phyloP scores from a whole-genome alignment of 192 early-diverging fungal genomes.

The Linnemannia schmuckeri region DNA sequence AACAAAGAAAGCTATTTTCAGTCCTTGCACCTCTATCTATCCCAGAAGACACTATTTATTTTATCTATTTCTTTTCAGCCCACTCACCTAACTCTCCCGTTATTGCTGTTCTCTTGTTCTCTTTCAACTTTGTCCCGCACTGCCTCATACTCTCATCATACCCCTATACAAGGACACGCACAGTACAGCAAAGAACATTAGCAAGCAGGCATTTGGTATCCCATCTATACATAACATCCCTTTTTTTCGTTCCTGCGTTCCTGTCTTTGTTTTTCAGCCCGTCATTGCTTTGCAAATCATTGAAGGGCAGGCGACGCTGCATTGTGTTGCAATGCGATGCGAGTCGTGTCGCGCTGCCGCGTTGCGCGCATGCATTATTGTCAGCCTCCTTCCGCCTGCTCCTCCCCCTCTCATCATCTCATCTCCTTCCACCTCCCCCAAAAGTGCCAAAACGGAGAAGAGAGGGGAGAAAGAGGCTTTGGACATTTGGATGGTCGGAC shows the following conservation, averaged over 20 bases:
- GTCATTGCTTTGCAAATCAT: background rate
- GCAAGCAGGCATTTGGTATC: no score
- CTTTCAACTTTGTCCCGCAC: background rate
- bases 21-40: background rate
- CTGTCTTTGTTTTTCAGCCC: background rate
- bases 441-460: background rate
- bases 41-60: background rate
- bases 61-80: background rate
- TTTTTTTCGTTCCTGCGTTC: background rate
- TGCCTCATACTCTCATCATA: background rate
- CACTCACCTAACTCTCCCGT: background rate
- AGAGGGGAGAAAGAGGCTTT: background rate
- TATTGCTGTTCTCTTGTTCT: background rate
- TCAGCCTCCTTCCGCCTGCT: background rate
- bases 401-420: background rate
- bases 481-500: background rate
- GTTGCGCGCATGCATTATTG: background rate
- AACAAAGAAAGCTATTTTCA: background rate
- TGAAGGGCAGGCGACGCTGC: background rate
- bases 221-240: background rate
- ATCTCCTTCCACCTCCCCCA: background rate
- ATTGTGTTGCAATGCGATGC: background rate
- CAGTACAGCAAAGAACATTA: background rate
- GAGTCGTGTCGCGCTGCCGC: background rate
- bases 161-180: background rate